A percentile compares a stretch with the other conserved stretches of the same genome.
These are phyloP conservation scores for Lipomyces mesembrius DNA, from an alignment of 805 yeast genomes.

Conservation along the genomic window DNA sequence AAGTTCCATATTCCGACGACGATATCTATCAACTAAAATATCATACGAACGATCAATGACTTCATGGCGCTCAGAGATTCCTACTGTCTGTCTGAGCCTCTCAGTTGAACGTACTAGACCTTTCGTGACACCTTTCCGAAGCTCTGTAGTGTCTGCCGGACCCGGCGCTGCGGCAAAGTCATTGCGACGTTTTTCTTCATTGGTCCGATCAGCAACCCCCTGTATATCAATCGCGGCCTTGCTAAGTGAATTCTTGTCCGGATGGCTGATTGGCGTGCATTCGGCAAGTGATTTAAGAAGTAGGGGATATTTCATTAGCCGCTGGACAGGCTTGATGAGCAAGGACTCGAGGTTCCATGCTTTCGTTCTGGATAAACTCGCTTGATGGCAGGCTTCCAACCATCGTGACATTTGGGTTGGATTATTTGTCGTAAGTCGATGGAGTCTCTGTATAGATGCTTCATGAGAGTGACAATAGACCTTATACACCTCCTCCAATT, in stretches of 20 bases:
- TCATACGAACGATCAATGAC: constrained; percentile 27
- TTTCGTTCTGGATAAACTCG: constrained; percentile 43
- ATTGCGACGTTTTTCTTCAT: constrained; percentile 13
- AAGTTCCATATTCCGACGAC: constrained; percentile 28
- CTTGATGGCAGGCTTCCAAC: constrained; percentile 45
- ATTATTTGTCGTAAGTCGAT: constrained; percentile 38
- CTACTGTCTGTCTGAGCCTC: constrained; percentile 21
- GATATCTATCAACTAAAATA: constrained; percentile 20
- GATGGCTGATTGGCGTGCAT: constrained; percentile 47
- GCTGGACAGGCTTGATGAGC: constrained; percentile 53
- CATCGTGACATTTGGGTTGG: constrained; percentile 43
- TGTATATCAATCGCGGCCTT: constrained; percentile 23
- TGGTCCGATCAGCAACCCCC: constrained; percentile 26
- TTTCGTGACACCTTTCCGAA: constrained; percentile 17
- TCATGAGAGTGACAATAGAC: constrained; percentile 44
- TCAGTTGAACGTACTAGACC: constrained; percentile 26
- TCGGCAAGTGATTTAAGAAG: constrained; percentile 45
- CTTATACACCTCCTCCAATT: constrained; percentile 45
- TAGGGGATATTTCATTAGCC: constrained; percentile 52
- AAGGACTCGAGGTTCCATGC: constrained; percentile 52
- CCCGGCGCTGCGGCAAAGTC: background rate
- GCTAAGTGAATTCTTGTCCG: constrained; percentile 51
- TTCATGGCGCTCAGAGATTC: constrained; percentile 13
- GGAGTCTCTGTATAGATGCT: constrained; percentile 42
- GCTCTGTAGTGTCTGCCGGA: constrained; percentile 4